These are phyloP conservation scores for Schoenoplectus triqueter DNA, from an alignment of 202 grass and related monocot species.

Conservation along the genomic window DNA sequence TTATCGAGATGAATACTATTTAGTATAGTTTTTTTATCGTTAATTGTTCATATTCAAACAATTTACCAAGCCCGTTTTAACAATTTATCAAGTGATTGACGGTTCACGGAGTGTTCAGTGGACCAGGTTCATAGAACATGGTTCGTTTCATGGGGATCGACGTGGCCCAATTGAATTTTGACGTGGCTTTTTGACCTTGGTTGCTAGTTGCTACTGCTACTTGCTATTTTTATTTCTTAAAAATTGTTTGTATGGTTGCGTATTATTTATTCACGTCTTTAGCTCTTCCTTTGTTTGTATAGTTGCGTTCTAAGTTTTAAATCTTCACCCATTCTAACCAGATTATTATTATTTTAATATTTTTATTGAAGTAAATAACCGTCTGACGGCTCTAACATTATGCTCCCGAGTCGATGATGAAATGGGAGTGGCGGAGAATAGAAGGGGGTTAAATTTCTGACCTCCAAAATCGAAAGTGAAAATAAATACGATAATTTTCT, in stretches of 20 bases:
- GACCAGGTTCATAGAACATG: constrained; percentile 5
- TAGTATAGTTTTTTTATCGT: neutral
- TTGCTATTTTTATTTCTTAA: neutral
- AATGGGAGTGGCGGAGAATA: no score
- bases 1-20: neutral
- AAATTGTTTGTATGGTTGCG: constrained; percentile 20
- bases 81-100: no score
- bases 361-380: no score
- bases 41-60: neutral
- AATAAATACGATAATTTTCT: no score
- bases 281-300: neutral
- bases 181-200: constrained; percentile 24
- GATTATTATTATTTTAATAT: no score
- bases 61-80: neutral
- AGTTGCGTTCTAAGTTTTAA: neutral
- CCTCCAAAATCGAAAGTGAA: no score
- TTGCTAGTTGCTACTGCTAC: neutral
- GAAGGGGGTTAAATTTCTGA: no score
- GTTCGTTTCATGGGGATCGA: neutral
- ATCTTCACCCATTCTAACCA: neutral
- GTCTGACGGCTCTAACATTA: no score
- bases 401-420: no score
- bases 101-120: neutral
- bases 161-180: constrained; percentile 21
- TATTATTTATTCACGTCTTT: neutral